These are phyloP conservation scores for Penicillium sp. DNA, from an alignment of 2,329 filamentous ascomycete species.

Conservation along the genomic window DNA sequence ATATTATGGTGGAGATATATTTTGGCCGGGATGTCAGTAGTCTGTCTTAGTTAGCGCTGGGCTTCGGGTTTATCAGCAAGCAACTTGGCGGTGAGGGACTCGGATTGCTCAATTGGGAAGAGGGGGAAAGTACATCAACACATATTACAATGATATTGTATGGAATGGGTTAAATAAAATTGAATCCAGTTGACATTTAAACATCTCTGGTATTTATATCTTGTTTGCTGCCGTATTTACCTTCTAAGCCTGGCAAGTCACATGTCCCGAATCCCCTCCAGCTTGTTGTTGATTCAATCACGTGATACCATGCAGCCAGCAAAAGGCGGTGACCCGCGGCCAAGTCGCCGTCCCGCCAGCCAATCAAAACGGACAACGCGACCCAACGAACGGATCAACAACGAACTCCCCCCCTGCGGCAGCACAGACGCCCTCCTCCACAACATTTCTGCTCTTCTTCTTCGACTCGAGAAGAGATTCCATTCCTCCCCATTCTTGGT, in stretches of 20 bases:
- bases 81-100: slow-evolving; percentile 15
- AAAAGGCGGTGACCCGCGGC: slow-evolving; percentile 31
- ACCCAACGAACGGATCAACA: slow-evolving; percentile 47
- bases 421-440: slow-evolving; percentile 54
- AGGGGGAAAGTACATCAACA: too few relatives aligned
- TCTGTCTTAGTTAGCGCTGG: slow-evolving; percentile 1
- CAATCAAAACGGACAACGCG: slow-evolving; percentile 44
- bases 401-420: slow-evolving; percentile 38
- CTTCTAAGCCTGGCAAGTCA: neutral
- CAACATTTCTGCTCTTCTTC: slow-evolving; percentile 54
- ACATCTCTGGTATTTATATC: neutral
- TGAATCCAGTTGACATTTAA: too few relatives aligned
- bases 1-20: slow-evolving; percentile 18
- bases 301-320: slow-evolving; percentile 19
- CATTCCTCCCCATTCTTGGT: slow-evolving; percentile 37
- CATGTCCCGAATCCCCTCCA: neutral
- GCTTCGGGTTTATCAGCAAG: neutral
- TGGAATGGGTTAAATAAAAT: too few relatives aligned
- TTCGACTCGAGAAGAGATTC: slow-evolving; percentile 27
- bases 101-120: neutral
- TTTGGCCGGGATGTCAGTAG: neutral
- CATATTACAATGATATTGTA: too few relatives aligned
- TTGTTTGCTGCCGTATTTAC: too few relatives aligned
- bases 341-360: slow-evolving; percentile 14
- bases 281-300: slow-evolving; percentile 11